These are phyloP conservation scores for Lathyrus oleraceus DNA, from an alignment of 306 rosid genomes.

Conservation along the genomic window DNA sequence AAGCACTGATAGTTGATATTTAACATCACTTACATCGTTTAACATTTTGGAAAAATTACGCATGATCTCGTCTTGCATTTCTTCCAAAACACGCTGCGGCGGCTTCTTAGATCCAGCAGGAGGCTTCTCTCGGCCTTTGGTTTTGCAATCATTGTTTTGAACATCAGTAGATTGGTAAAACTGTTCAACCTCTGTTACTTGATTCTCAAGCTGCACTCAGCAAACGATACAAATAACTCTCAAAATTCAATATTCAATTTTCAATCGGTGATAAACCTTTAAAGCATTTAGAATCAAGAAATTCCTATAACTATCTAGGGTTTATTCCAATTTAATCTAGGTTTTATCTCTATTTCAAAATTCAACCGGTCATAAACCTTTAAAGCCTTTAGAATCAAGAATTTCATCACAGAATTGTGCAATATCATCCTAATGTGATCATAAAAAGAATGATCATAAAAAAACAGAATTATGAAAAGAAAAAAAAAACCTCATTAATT, in stretches of 20 bases:
- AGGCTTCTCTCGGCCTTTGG: constrained; percentile 45
- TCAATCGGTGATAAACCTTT: background rate
- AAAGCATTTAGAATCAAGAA: background rate
- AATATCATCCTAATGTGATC: too few relatives aligned
- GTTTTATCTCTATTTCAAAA: too few relatives aligned
- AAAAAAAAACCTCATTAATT: constrained; percentile 47
- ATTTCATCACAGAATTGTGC: background rate
- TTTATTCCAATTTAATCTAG: too few relatives aligned
- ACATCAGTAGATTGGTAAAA: constrained; percentile 38
- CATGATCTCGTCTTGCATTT: constrained; percentile 77
- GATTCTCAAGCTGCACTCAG: constrained; percentile 63
- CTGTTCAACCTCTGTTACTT: constrained; percentile 58
- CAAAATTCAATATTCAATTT: background rate
- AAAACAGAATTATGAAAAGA: background rate
- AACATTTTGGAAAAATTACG: constrained; percentile 59
- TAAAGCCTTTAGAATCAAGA: background rate
- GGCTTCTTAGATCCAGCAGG: constrained; percentile 51
- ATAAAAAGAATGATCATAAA: background rate
- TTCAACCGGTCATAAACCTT: background rate
- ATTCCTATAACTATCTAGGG: background rate
- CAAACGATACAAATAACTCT: constrained; percentile 9
- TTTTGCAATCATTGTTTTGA: constrained; percentile 51
- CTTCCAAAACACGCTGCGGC: constrained; percentile 52
- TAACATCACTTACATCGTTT: constrained; percentile 51
- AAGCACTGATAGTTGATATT: too few relatives aligned